These are phyloP conservation scores for Pichia inconspicua DNA, from an alignment of 1,139 yeast species.

Conservation along the genomic window DNA sequence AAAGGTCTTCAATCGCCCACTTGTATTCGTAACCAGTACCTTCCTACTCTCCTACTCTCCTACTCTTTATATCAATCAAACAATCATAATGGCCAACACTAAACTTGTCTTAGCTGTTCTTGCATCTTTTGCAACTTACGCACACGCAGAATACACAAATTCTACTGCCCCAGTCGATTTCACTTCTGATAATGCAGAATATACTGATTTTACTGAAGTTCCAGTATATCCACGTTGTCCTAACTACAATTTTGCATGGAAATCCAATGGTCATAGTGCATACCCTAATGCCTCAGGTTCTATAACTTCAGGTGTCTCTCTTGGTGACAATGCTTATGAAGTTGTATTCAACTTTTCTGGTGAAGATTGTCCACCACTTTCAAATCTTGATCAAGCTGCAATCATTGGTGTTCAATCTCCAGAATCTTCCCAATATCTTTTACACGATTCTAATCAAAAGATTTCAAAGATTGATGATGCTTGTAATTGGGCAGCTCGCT, in stretches of 20 bases:
- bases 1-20: too few species aligned
- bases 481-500: constrained; percentile 19
- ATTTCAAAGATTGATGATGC: constrained; percentile 19
- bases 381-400: constrained; percentile 14
- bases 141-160: constrained; percentile 5
- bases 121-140: not conserved
- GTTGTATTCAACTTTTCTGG: constrained; percentile 9
- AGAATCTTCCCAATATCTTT: constrained; percentile 5
- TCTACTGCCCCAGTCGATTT: constrained; percentile 2
- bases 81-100: constrained; percentile 1
- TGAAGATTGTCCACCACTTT: constrained; percentile 9
- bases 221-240: constrained; percentile 17
- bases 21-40: too few species aligned
- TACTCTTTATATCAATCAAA: too few species aligned
- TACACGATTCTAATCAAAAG: constrained; percentile 19
- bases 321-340: constrained; percentile 11
- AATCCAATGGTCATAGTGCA: constrained; percentile 6
- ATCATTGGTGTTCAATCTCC: constrained; percentile 15
- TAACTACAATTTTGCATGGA: constrained; percentile 20
- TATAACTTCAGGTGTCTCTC: constrained; percentile 5
- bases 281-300: constrained; percentile 13
- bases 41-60: too few species aligned
- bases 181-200: constrained; percentile 9
- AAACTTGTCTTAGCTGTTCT: constrained; percentile 3
- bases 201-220: constrained; percentile 1